Evolutionary conservation across 768 basidiomycete species (phyloP), one percentile per base, ranked within the genome.

Genomic region (Boletus pseudopeckii): DNA sequence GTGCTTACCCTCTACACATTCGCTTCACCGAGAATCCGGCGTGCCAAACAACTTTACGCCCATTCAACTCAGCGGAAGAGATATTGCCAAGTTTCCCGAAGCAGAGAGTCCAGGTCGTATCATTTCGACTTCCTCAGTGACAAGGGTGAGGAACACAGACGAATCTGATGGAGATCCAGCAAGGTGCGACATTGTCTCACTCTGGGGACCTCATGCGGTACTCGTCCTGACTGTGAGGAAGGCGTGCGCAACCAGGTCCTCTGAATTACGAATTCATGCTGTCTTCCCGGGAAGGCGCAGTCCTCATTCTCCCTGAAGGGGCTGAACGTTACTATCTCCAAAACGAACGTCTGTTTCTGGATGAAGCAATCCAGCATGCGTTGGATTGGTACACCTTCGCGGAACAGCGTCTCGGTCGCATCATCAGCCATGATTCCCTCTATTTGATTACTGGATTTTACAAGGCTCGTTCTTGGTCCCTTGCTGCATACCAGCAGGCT

Each of bases 241-340:
- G 55, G 13, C 48, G 6, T n/a, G 18, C 14, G 3, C 30, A 45
- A 14, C 26, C 51, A 18, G 40, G 45, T 20, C 44, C 43, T 15
- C 49, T 59, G 9, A 51, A 44, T 24, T 61, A 54, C 22, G 48
- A 58, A 39, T 58, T 64, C 20, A 47, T 18, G 1, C 39, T 62
- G 8, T 55, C 63, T 22, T 56, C 60, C 7, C 9, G n/a, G 8
- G 67, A 70, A 59, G 72, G 68, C 5, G 67, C 73, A 13, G 51
- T 72, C 6, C 53, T 73, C 6, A 54, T 65, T n/a, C 61, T 73
- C 13, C 71, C 72, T 1, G 59, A 69, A 38, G 73, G 71, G 2
- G 65, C 67, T 1, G 48, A 49, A 32, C 58, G 57, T 20, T 52
- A 58, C 22, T 58, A 65, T 40, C 59, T 70, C n/a, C 55, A 52